Evolutionary conservation across 257 asterid species (phyloP).

Genomic region (Paulownia fortunei): DNA sequence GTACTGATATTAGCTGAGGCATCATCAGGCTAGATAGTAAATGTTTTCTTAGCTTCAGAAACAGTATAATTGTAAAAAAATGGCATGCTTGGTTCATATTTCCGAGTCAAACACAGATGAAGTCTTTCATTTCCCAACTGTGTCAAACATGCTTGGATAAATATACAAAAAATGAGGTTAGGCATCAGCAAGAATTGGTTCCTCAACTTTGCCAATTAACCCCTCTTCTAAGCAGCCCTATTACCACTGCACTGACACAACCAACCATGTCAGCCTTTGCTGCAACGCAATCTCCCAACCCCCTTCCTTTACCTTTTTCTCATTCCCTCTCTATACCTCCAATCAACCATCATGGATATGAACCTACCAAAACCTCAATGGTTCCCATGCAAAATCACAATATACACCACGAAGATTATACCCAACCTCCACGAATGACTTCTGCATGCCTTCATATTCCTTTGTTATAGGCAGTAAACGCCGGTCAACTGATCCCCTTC

Average conservation of each 20-base stretch:
- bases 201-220: neutral
- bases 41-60: neutral
- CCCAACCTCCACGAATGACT: neutral
- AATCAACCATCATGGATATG: no score
- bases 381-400: no score
- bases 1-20: neutral
- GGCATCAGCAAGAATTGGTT: neutral
- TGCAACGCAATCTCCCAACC: no score
- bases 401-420: neutral
- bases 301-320: no score
- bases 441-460: no score
- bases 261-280: neutral
- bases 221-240: neutral
- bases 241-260: neutral
- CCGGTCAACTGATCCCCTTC: neutral
- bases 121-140: neutral
- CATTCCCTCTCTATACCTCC: no score
- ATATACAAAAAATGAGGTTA: neutral
- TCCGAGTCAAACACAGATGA: neutral
- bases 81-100: neutral
- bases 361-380: no score
- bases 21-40: neutral
- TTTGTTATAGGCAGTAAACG: neutral
- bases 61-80: conserved; percentile 8
- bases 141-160: neutral